Base-by-base conservation (phyloP, 2,329 filamentous ascomycete species). In the Neurospora sp. region DNA sequence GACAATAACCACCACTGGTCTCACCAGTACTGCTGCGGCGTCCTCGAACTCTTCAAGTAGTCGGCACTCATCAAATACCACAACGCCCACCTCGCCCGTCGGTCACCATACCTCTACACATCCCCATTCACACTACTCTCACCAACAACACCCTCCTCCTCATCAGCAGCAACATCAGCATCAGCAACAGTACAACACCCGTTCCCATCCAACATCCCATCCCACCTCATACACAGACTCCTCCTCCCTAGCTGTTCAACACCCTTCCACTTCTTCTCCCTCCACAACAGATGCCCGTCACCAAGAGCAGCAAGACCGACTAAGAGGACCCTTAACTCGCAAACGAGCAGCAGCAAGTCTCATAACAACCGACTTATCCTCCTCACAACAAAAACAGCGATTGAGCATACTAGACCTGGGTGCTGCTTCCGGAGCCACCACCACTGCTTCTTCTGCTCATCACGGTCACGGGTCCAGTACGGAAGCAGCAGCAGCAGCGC, bases 341-440 rank as follows among this genome's bases (percentile, higher is more conserved):
- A 86, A 85, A 75, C 81, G 84, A 71, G 79, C 82, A 46, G 79
- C 82, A 46, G 80, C 81, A 65, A 81, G 83, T 67, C 82, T 84
- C 75, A 81, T 82, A 72, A 79, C 81, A 46, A 80, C 80, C 23
- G 82, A 52, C 10, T 11, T 52, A 6, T 8, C 17, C 6, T n/a
- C 40, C 1, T 33, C 33, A 33, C 6, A 5, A 43, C 40, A 19
- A 43, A 43, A 19, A 19, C 8, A n/a, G 17, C 41, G 75, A 66
- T 74, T 81, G 66, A 78, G 74, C 68, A 75, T 82, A 67, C 75
- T 82, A 67, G 79, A 78, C 69, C 2, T 33, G 6, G 23, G 5
- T 0, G 19, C 43, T 15, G 12, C 33, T 33, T 5, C 33, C 33
- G 33, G 33, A 33, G 33, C 33, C 33, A 33, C 33, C 5, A 5